Conservation (phyloP, 2,329 filamentous ascomycete genomes). For the Monosporascus sp. region DNA sequence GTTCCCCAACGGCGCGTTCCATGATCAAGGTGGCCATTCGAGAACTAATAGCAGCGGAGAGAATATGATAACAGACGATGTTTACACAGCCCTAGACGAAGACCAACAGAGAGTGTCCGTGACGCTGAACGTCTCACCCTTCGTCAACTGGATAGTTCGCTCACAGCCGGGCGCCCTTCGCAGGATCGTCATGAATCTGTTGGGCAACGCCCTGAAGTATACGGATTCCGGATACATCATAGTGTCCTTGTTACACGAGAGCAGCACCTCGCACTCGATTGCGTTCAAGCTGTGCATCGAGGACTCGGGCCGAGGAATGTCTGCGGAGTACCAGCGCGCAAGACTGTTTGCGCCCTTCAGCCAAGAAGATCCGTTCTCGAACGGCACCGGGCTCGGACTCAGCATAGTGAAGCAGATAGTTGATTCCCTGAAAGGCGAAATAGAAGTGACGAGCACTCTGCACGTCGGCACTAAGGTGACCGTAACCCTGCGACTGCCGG, state of each 20-base stretch:
- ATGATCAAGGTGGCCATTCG: neutral
- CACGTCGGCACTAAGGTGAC: slow-evolving; percentile 48
- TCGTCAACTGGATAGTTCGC: slow-evolving; percentile 43
- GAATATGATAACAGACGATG: slow-evolving; percentile 4
- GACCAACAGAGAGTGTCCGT: slow-evolving; percentile 34
- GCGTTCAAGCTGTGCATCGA: slow-evolving; percentile 38
- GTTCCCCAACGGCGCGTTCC: slow-evolving; percentile 7
- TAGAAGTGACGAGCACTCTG: slow-evolving; percentile 47
- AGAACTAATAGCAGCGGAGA: neutral
- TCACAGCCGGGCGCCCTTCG: slow-evolving; percentile 45
- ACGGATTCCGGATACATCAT: slow-evolving; percentile 47
- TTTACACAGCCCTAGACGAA: slow-evolving; percentile 6
- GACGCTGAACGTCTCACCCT: slow-evolving; percentile 43
- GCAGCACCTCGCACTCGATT: slow-evolving; percentile 11
- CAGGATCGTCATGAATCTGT: slow-evolving; percentile 58
- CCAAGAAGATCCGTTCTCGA: slow-evolving; percentile 53
- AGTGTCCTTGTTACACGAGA: slow-evolving; percentile 27
- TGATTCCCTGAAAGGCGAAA: slow-evolving; percentile 48
- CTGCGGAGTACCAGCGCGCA: slow-evolving; percentile 49
- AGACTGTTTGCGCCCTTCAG: slow-evolving; percentile 54
- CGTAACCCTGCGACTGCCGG: slow-evolving; percentile 31
- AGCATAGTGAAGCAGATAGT: slow-evolving; percentile 54
- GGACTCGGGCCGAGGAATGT: slow-evolving; percentile 59
- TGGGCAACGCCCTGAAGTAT: slow-evolving; percentile 59
- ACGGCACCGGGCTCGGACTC: slow-evolving; percentile 54